Evolutionary conservation across 2,329 filamentous ascomycete genomes (phyloP).

Genomic region (Aspergillus spinulosporus): DNA sequence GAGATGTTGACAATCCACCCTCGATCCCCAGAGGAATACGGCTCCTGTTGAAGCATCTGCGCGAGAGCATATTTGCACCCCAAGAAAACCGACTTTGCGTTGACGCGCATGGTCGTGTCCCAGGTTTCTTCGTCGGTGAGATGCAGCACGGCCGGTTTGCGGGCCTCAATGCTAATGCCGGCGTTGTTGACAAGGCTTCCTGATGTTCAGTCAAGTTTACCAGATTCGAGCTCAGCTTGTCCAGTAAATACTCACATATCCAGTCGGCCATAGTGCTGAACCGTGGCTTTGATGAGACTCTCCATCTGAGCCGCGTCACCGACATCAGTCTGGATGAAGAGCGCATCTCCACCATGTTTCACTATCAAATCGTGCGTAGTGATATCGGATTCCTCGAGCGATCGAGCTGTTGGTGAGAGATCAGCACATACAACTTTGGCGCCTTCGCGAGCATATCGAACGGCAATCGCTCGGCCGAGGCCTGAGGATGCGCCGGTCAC

Average conservation of each 20-base stretch:
- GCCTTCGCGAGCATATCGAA: slow-evolving; percentile 45
- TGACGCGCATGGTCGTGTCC: slow-evolving; percentile 44
- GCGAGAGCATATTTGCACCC: slow-evolving; percentile 44
- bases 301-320: slow-evolving; percentile 40
- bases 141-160: slow-evolving; percentile 44
- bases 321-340: slow-evolving; percentile 50
- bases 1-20: slow-evolving; percentile 41
- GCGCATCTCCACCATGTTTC: slow-evolving; percentile 35
- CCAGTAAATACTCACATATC: slow-evolving; percentile 43
- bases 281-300: slow-evolving; percentile 37
- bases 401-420: slow-evolving; percentile 26
- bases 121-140: slow-evolving; percentile 48
- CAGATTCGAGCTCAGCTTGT: background rate
- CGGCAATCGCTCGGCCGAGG: slow-evolving; percentile 48
- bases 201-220: background rate
- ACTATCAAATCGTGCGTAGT: slow-evolving; percentile 45
- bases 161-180: slow-evolving; percentile 48
- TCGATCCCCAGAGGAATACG: slow-evolving; percentile 33
- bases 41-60: slow-evolving; percentile 44
- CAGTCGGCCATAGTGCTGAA: slow-evolving; percentile 41
- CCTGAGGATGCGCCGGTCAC: slow-evolving; percentile 52
- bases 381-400: slow-evolving; percentile 25
- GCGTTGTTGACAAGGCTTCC: slow-evolving; percentile 53
- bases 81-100: slow-evolving; percentile 43
- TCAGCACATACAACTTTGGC: slow-evolving; percentile 48